phyloP scores from a whole-genome alignment of 257 asterid genomes.

The Capsicum baccatum region DNA sequence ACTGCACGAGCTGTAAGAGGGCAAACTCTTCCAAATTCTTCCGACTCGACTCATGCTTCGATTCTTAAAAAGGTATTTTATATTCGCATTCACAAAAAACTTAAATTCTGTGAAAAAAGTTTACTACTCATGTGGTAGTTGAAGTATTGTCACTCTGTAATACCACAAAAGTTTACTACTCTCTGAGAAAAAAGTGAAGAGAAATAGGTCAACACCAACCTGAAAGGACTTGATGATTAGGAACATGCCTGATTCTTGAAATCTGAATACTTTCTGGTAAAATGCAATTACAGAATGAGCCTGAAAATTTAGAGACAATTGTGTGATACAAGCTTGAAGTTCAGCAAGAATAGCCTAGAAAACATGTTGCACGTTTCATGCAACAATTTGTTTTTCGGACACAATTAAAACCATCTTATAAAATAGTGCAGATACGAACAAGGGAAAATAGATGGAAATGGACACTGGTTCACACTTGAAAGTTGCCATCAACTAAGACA shows the following conservation, averaged over 20 bases:
- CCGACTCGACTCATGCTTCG: too few relatives aligned
- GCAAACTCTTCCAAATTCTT: too few relatives aligned
- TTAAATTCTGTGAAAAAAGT: too few relatives aligned
- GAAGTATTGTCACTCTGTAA: too few relatives aligned
- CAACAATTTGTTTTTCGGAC: not conserved
- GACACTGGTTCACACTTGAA: conserved; percentile 13
- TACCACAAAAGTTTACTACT: not conserved
- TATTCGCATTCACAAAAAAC: too few relatives aligned
- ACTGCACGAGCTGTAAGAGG: too few relatives aligned
- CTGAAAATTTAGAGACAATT: conserved; percentile 47
- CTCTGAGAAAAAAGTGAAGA: not conserved
- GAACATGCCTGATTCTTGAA: conserved; percentile 60
- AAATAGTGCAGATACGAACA: conserved; percentile 23
- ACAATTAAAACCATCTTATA: conserved; percentile 7
- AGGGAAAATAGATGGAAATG: not conserved
- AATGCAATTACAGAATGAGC: conserved; percentile 87
- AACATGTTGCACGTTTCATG: conserved; percentile 4
- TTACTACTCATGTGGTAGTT: not conserved
- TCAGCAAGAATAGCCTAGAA: not conserved
- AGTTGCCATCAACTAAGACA: not conserved
- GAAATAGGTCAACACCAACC: conserved; percentile 47
- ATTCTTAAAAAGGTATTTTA: too few relatives aligned
- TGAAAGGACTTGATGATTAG: conserved; percentile 64
- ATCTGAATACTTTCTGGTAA: conserved; percentile 84
- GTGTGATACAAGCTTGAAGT: conserved; percentile 12